Conservation (phyloP, 2,329 filamentous ascomycete genomes). For the Phialophora expanda region DNA sequence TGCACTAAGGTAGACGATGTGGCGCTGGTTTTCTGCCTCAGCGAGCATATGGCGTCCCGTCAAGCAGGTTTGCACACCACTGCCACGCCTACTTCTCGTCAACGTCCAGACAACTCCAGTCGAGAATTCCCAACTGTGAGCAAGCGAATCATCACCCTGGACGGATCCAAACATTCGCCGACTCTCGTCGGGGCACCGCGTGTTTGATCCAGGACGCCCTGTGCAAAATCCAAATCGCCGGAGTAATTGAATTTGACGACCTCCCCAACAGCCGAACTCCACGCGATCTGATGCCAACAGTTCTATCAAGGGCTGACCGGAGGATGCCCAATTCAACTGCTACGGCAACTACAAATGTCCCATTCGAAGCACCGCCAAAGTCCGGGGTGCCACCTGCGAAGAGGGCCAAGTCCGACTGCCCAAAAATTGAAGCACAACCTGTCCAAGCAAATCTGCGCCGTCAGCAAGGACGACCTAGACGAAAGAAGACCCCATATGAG, state of each 20-base stretch:
- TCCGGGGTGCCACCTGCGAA: background rate
- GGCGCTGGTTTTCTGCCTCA: background rate
- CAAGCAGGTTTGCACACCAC: background rate
- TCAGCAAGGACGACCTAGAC: background rate
- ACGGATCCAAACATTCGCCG: background rate
- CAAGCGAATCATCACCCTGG: background rate
- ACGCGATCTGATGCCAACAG: background rate
- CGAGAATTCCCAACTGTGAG: background rate
- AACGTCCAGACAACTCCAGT: background rate
- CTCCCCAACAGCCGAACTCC: background rate
- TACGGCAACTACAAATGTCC: background rate
- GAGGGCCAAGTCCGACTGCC: background rate
- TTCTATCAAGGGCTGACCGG: background rate
- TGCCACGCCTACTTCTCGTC: background rate
- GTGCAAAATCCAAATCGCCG: background rate
- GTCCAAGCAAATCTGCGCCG: background rate
- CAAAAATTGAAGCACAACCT: background rate
- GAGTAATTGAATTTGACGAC: background rate
- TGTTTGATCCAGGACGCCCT: background rate
- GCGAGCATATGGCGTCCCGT: background rate
- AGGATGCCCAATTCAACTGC: background rate
- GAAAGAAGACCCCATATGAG: background rate
- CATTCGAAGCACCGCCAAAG: background rate
- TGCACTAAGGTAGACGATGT: background rate
- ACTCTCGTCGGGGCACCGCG: background rate